These are phyloP conservation scores for Paulownia fortunei DNA, from an alignment of 257 asterid genomes.

Conservation along the genomic window DNA sequence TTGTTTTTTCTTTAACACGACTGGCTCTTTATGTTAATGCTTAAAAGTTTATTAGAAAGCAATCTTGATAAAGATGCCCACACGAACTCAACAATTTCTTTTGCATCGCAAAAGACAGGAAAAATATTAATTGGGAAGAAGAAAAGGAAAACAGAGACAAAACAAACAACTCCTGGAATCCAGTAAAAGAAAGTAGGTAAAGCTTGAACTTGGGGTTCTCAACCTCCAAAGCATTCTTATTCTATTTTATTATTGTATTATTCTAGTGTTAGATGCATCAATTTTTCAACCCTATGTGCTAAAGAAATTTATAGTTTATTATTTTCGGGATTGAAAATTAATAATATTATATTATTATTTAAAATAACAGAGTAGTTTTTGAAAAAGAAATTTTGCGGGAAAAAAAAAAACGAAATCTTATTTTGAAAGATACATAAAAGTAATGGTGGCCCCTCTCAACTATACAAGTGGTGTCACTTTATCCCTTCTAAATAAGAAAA, in stretches of 20 bases:
- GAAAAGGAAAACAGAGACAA: slow-evolving; percentile 18
- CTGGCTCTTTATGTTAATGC: slow-evolving; percentile 27
- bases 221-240: slow-evolving; percentile 15
- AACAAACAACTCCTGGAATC: slow-evolving; percentile 37
- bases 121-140: slow-evolving; percentile 4
- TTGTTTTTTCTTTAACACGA: slow-evolving; percentile 15
- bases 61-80: slow-evolving; percentile 38
- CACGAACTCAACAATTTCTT: slow-evolving; percentile 33
- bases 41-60: slow-evolving; percentile 22
- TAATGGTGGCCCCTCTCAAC: too few species aligned
- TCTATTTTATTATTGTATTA: slow-evolving; percentile 2
- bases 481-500: too few species aligned
- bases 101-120: slow-evolving; percentile 26
- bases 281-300: neutral
- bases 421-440: too few species aligned
- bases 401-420: too few species aligned
- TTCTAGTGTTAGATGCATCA: neutral
- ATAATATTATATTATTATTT: too few species aligned
- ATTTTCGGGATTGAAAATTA: too few species aligned
- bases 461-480: too few species aligned
- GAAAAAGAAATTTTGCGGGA: too few species aligned
- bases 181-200: slow-evolving; percentile 45
- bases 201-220: slow-evolving; percentile 36
- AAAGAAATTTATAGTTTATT: neutral
- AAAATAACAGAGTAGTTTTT: too few species aligned